phyloP scores from a whole-genome alignment of 208 protist genomes.

The Wallacemonas sp. region DNA sequence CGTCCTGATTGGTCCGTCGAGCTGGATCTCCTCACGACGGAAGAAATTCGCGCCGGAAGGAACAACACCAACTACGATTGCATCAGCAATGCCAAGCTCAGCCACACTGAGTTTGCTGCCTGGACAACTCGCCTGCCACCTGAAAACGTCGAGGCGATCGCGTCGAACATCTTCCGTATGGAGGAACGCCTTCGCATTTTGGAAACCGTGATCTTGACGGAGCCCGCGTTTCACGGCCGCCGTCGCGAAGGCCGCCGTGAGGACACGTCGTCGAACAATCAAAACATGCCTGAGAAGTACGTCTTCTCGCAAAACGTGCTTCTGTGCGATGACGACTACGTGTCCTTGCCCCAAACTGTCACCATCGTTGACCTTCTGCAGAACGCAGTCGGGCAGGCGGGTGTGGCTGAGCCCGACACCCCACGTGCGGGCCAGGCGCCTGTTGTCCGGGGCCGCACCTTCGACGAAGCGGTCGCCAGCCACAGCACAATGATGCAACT shows the following conservation, averaged over 20 bases:
- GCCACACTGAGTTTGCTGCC: constrained; percentile 67
- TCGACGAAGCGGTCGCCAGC: constrained; percentile 86
- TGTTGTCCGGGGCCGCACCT: constrained; percentile 36
- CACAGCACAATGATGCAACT: constrained; percentile 90
- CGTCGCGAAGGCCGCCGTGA: constrained; percentile 57
- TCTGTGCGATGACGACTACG: constrained; percentile 83
- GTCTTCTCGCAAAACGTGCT: constrained; percentile 90
- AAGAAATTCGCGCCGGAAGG: constrained; percentile 72
- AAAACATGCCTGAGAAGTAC: constrained; percentile 69
- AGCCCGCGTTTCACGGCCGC: constrained; percentile 81
- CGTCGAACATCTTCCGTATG: constrained; percentile 66
- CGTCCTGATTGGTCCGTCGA: constrained; percentile 91
- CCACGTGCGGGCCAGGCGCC: constrained; percentile 68
- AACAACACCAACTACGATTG: constrained; percentile 93
- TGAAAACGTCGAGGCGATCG: constrained; percentile 53
- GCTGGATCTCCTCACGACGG: constrained; percentile 82
- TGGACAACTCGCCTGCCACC: constrained; percentile 71
- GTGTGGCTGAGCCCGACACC: constrained; percentile 85
- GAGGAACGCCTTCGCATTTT: constrained; percentile 83
- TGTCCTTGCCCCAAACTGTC: constrained; percentile 79
- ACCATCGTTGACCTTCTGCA: constrained; percentile 87
- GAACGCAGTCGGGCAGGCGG: constrained; percentile 79
- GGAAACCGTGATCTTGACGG: constrained; percentile 72
- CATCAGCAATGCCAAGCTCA: constrained; percentile 89
- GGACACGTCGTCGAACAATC: constrained; percentile 30